Conservation (phyloP, 176 grass and related monocot species). For the Chloris gayana region DNA sequence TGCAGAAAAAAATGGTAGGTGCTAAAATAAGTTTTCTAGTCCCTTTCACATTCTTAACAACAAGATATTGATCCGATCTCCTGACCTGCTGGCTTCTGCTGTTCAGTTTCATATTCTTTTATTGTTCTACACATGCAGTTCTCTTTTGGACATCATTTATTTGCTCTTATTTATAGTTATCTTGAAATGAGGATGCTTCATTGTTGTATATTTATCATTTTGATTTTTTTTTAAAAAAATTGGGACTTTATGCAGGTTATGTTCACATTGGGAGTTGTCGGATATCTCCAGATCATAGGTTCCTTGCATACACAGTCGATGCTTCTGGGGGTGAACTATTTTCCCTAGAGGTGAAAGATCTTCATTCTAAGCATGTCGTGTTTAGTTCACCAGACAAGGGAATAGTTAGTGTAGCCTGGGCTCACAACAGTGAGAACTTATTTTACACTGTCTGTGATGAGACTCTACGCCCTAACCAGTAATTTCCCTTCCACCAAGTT, state of each 20-base stretch:
- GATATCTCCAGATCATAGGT: slow-evolving; percentile 87
- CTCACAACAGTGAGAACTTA: slow-evolving; percentile 59
- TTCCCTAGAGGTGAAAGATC: slow-evolving; percentile 75
- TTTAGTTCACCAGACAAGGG: slow-evolving; percentile 58
- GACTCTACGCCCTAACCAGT: slow-evolving; percentile 82
- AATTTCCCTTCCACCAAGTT: slow-evolving; percentile 37
- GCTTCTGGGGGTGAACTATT: slow-evolving; percentile 92
- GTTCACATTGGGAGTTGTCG: slow-evolving; percentile 87
- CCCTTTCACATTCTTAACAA: slow-evolving; percentile 33
- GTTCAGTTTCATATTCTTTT: slow-evolving; percentile 17
- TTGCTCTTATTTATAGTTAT: slow-evolving; percentile 29
- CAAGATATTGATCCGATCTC: neutral
- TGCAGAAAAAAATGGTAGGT: slow-evolving; percentile 73
- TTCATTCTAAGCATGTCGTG: slow-evolving; percentile 57
- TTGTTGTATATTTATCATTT: slow-evolving; percentile 32
- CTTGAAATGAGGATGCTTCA: neutral
- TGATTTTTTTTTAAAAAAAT: neutral
- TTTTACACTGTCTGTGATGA: slow-evolving; percentile 82
- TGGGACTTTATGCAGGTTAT: slow-evolving; percentile 69
- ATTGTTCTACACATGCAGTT: slow-evolving; percentile 25
- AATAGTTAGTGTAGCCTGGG: slow-evolving; percentile 90
- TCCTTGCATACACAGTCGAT: slow-evolving; percentile 88
- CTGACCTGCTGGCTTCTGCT: neutral
- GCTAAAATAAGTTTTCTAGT: slow-evolving; percentile 3
- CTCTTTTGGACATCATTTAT: neutral